Base-by-base conservation (phyloP, 2,329 filamentous ascomycete species). In the Coniochaeta sp. region DNA sequence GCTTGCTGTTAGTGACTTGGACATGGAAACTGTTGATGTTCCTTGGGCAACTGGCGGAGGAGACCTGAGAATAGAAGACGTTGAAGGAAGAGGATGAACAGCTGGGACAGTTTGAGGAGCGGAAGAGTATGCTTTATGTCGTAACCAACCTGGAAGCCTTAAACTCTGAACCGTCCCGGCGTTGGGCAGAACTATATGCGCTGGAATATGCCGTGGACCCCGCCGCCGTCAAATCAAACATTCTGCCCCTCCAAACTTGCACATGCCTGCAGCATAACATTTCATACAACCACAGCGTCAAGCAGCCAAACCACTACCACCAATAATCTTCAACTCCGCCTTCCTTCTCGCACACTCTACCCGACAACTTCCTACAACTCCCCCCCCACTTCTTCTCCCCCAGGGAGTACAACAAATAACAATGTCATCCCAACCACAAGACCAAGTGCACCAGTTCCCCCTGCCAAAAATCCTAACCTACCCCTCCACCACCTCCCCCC, bases 401-500 rank as follows among this genome's bases (percentile, higher is more conserved):
- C 12, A 30, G 27, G 27, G 27, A 30, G 27, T 6, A 38, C 6
- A 6, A 38, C 33, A 47, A 47, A 7, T 7, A 49, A 51, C 52
- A 20, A 56, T 53, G 48, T 30, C 55, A 28, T n/a, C n/a, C n/a
- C 33, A 30, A 31, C 47, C 52, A 28, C 63, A 61, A 42, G 52
- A 48, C n/a, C n/a, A n/a, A n/a, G n/a, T n/a, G 13, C 38, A 28
- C 33, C 42, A 59, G 26, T 83, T 89, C 56, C 86, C 86, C 32
- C 68, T 75, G 31, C 65, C 65, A 9, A 55, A 60, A 49, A 78
- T 86, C 59, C 86, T 91, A 68, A 75, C 76, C 53, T 73, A 82
- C 72, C 79, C 80, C 65, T 73, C 79, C 55, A 74, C 81, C 33
- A 67, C 75, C 59, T 69, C 80, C 48, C 83, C 89, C 56, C 69